Evolutionary conservation across 2,329 filamentous ascomycete species (phyloP), one percentile per base, ranked within the genome.

Genomic region (Bisporella sp.): DNA sequence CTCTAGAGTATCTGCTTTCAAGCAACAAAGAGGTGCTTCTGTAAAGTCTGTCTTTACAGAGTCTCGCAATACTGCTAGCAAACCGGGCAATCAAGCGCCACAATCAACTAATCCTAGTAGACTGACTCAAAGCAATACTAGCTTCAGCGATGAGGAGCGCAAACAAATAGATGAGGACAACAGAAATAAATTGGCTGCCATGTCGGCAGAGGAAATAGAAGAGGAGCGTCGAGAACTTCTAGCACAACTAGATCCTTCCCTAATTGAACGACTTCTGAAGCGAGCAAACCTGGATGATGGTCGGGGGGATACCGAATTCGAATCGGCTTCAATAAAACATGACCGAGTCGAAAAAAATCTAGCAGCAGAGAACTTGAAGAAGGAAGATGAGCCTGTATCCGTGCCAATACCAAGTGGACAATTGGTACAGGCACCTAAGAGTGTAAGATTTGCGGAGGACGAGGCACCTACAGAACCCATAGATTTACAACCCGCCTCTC

Each of bases 111-210:
- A 32, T 30, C 8, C 42, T 9, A 21, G 9, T 3, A 31, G 9
- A 45, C 42, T 11, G 29, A 31, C 13, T 12, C 21, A 21, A 21
- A 21, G 21, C 21, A 21, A 21, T 21, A 11, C 30, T 2, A 11
- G n/a, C 13, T 6, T 45, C 42, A 71, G 73, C 41, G 67, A 75
- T 8, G 73, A 77, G 41, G 90, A 96, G 63, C 82, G 80, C 62
- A 71, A 72, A 55, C 74, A 77, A 5, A 97, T 99, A 65, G 87
- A 92, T 62, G 77, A 82, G 58, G 90, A 97, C 66, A 99, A 97
- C 62, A 79, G 71, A 42, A 77, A 82, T 51, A 79, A 79, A 53
- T 68, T 99, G 44, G 83, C 82, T 11, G 73, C 75, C 30, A 96
- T 99, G 93, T 87, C 86, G 1, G 71, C 81, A 0, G 78, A 81